These are phyloP conservation scores for Eucommia ulmoides DNA, from an alignment of 257 asterid species.

Conservation along the genomic window DNA sequence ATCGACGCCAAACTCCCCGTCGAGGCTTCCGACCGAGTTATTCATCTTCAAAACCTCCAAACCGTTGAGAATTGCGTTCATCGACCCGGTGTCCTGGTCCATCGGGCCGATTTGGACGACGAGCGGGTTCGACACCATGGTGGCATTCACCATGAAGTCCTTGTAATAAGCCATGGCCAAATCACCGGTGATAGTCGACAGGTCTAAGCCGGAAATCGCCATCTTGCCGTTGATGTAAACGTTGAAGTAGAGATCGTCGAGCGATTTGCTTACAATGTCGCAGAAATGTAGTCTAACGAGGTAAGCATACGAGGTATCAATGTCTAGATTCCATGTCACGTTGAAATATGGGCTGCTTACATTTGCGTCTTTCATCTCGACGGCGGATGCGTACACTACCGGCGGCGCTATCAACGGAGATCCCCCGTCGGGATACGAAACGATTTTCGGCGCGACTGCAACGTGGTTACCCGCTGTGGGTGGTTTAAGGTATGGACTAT, in stretches of 20 bases:
- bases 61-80: conserved; percentile 33
- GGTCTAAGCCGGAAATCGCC: conserved; percentile 37
- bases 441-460: conserved; percentile 34
- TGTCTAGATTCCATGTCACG: conserved; percentile 56
- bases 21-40: conserved; percentile 31
- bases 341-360: conserved; percentile 54
- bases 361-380: conserved; percentile 63
- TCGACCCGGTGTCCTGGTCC: conserved; percentile 20
- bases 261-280: conserved; percentile 66
- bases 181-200: conserved; percentile 18
- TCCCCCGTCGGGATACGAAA: conserved; percentile 54
- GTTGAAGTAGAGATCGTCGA: conserved; percentile 74
- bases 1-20: conserved; percentile 30
- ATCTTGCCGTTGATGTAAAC: conserved; percentile 61
- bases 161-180: conserved; percentile 24
- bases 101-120: conserved; percentile 27
- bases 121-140: conserved; percentile 19
- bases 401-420: conserved; percentile 88
- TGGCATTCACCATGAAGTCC: conserved; percentile 29
- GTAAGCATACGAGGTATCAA: conserved; percentile 51
- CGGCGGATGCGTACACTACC: conserved; percentile 60
- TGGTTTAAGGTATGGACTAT: conserved; percentile 40
- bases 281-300: conserved; percentile 78
- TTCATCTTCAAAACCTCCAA: conserved; percentile 31
- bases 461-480: conserved; percentile 23